Base-by-base conservation (phyloP, 1,284 basidiomycete species). In the Fomitopsis palustris region DNA sequence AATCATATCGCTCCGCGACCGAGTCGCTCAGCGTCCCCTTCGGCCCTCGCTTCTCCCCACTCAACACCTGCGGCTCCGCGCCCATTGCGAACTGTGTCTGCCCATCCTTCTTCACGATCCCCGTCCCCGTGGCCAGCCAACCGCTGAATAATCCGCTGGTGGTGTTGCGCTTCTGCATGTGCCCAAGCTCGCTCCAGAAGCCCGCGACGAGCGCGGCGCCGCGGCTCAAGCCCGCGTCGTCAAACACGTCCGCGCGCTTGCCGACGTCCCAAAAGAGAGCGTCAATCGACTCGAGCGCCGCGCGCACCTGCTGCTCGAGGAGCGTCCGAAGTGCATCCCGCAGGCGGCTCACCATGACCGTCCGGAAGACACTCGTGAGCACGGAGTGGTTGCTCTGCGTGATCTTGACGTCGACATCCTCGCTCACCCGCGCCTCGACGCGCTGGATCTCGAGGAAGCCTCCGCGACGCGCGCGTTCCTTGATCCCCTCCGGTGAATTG, bases 51-150 rank as follows among this genome's bases (percentile, higher is more conserved):
- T 89, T 87, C 62, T 85, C 79, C 0, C 85, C 84, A 23, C 78
- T 70, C 35, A 90, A 69, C 39, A 90, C 81, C 74, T 90, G 87
- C 39, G 87, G 87, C 70, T 87, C 86, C 3, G 80, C 85, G 4
- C 87, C 87, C 72, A 89, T 72, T 1, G 87, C 87, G 52, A 89
- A 81, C 56, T 73, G 71, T n/a, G 76, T 73, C 7, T 66, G 66
- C 29, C 73, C 73, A 3, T 75, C 74, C 62, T 85, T 79, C 56
- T 83, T 78, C 55, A 89, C 73, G 8, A 89, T 60, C 0, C 87
- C 87, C 0, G 83, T 85, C 0, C 86, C 81, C 0, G 86, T 88
- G 5, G 81, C 81, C 31, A 67, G 74, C 77, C 81, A 81, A 0
- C 77, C 83, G 2, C 75, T 68, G 55, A 78, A 72, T 16, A 78